Base-by-base conservation (phyloP, 805 yeast species). In the Candida maesae region DNA sequence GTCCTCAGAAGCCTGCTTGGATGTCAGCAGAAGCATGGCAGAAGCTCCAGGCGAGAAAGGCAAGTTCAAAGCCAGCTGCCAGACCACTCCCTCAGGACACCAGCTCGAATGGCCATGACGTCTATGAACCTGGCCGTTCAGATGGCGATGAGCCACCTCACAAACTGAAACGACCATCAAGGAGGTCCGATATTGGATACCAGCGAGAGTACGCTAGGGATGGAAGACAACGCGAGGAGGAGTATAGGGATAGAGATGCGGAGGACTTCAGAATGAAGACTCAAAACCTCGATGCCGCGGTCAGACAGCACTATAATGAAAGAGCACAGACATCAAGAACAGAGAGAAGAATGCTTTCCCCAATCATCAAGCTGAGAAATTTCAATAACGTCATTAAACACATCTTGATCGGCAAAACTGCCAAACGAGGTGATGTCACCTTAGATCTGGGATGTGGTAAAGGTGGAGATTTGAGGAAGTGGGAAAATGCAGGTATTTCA, bases 391-490 rank as follows among this genome's bases (percentile, higher is more conserved):
- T 90, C 45, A 83, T 93, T 55, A 93, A 93, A 58, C 85, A 87
- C 59, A 85, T 89, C 56, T 66, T 91, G 8, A 79, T 93, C 39
- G 81, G 83, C 41, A 84, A 83, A 51, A 81, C 71, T 61, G 78
- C 82, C 2, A 67, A 66, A 26, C 67, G 68, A 34, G 66, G 76
- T 46, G 73, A 74, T 30, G 71, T 74, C 16, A 88, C 84, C 1
- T 66, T 93, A 15, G 99, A 93, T 57, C 63, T 91, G 41, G 96
- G 96, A 13, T 90, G 98, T 64, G 99, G 99, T 12, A 95, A 93
- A 61, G 99, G 99, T 38, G 99, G 99, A 20, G 99, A 93, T 65
- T 66, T 93, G 55, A 78, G 84, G 52, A 93, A 93, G 60, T 91
- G 95, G 80, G 84, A 81, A 38, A 78, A 78, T 51, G 83, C 87